Evolutionary conservation across 768 basidiomycete species (phyloP).

Genomic region (Podaxis carcinomalis): DNA sequence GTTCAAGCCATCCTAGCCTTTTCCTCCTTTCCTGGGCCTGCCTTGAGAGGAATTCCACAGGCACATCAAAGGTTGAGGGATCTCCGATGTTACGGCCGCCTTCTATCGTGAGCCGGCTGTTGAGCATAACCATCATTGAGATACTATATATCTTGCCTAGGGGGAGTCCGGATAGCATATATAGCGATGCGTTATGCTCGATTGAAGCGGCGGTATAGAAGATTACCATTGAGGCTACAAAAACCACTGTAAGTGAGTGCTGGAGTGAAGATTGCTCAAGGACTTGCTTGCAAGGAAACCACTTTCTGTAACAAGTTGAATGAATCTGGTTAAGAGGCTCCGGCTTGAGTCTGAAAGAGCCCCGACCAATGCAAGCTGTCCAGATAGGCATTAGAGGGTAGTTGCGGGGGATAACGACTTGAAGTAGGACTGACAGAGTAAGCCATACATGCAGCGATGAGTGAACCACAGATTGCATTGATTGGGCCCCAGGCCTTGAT

Average conservation of each 20-base stretch:
- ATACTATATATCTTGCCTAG: slow-evolving; percentile 1
- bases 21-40: neutral
- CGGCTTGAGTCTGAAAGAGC: neutral
- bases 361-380: neutral
- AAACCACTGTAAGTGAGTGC: neutral
- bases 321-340: neutral
- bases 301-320: neutral
- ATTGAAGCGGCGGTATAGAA: slow-evolving; percentile 1
- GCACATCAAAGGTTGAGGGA: neutral
- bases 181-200: neutral
- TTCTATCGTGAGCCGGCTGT: neutral
- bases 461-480: neutral
- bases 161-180: neutral
- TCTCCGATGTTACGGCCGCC: neutral
- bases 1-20: neutral
- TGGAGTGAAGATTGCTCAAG: neutral
- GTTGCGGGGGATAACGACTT: no score
- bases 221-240: neutral
- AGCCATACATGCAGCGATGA: neutral
- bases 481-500: neutral
- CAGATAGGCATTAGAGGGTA: neutral
- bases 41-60: neutral
- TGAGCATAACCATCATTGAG: slow-evolving; percentile 9
- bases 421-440: neutral
- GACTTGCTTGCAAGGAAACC: neutral